Base-by-base conservation (phyloP, 176 grass and related monocot genomes). In the Oryza glaberrima region DNA sequence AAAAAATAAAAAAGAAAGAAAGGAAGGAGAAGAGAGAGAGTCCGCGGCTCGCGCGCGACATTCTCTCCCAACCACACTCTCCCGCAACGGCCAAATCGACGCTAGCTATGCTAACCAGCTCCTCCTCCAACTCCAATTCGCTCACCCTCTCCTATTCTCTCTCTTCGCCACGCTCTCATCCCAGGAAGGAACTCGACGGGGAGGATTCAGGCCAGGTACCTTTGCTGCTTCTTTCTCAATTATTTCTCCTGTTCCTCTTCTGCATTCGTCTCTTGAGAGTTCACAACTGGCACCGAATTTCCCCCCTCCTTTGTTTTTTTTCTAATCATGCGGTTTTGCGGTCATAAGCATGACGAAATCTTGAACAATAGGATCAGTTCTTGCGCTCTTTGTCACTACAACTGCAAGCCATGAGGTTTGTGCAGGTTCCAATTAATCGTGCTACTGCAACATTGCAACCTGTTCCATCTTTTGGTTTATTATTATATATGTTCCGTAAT, bases 11-110 rank as follows among this genome's bases (percentile, higher is more conserved):
- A 20, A 58, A 6, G n/a, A 58, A 58, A 58, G 2, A 19, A 44
- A 44, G 19, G 1, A 8, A 58, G 1, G 54, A 58, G 19, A 58
- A 17, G 54, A 20, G 54, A 7, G 70, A 22, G 51, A 41, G 51
- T 16, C 79, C 83, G 83, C 72, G 73, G 79, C 79, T 69, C 68
- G 9, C 80, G 88, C 80, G 88, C 89, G 89, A 67, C 11, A 26
- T 74, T 80, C 26, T 26, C 89, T 90, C 89, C 84, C 80, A 40
- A 79, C 89, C 89, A 85, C 88, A 66, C 28, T 70, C 80, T 79
- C 23, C 11, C 6, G 12, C 71, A 63, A 30, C 44, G 70, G 26
- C 67, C 79, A 82, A 28, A 20, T 11, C 52, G 34, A 81, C 15
- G 28, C 49, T 30, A 36, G 3, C 9, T 63, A 23, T 23, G 17